Percentiles rank a stretch among this genome's conserved stretches.
phyloP scores from a whole-genome alignment of 768 basidiomycete species.

The Galerina sulciceps region DNA sequence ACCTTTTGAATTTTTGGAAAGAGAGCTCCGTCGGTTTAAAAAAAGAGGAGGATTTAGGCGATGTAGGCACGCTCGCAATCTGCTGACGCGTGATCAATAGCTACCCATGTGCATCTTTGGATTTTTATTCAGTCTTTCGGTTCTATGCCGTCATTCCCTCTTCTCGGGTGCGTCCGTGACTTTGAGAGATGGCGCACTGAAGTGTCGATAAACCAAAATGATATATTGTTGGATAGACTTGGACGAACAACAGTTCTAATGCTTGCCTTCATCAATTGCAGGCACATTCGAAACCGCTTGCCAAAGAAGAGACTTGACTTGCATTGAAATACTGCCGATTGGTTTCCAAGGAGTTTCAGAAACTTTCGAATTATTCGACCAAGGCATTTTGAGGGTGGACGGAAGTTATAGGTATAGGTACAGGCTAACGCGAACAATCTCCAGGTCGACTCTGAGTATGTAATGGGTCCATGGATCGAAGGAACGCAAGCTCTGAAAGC shows the following conservation, averaged over 20 bases:
- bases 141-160: slow-evolving; percentile 27
- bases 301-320: not conserved
- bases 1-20: slow-evolving; percentile 1
- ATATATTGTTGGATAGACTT: slow-evolving; percentile 1
- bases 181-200: slow-evolving; percentile 1
- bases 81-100: slow-evolving; percentile 17
- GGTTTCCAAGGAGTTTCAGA: not conserved
- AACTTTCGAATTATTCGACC: not conserved
- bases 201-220: not conserved
- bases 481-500: slow-evolving; percentile 7
- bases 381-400: not conserved
- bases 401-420: not conserved
- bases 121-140: slow-evolving; percentile 11
- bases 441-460: not conserved
- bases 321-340: slow-evolving; percentile 2
- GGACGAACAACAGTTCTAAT: not conserved
- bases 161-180: slow-evolving; percentile 29
- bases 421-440: not conserved
- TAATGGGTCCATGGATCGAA: slow-evolving; percentile 4
- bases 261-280: not conserved
- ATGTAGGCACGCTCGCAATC: slow-evolving; percentile 18
- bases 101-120: slow-evolving; percentile 23
- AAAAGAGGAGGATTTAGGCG: slow-evolving; percentile 6
- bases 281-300: not conserved
- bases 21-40: not conserved